Percentiles rank a stretch among this genome's conserved stretches.
These are phyloP conservation scores for Sugiyamaella novakii DNA, from an alignment of 1,139 yeast genomes.

Conservation along the genomic window DNA sequence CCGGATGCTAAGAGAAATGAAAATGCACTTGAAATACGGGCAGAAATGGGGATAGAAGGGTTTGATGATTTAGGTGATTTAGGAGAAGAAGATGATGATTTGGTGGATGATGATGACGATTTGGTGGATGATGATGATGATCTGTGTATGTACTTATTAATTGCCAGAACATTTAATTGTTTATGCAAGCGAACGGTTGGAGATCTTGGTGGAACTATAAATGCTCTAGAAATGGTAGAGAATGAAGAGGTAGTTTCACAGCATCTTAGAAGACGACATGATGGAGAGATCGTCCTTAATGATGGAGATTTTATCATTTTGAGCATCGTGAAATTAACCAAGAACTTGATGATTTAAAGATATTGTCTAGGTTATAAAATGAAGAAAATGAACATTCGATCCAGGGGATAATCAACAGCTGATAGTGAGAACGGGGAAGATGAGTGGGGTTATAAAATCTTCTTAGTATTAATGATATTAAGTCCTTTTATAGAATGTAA, in stretches of 20 bases:
- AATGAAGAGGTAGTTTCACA: no score
- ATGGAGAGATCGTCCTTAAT: neutral
- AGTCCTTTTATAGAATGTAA: neutral
- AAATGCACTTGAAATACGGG: slow-evolving; percentile 26
- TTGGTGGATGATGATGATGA: neutral
- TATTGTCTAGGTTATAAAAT: no score
- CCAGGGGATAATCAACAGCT: no score
- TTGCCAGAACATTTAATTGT: no score
- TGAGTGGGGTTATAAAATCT: neutral
- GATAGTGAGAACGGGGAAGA: neutral
- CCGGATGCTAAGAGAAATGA: slow-evolving; percentile 56
- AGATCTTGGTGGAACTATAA: neutral
- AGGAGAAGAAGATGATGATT: neutral
- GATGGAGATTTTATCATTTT: neutral
- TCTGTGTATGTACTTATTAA: no score
- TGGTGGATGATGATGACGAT: neutral
- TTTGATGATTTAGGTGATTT: neutral
- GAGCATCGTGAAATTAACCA: neutral
- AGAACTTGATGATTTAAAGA: no score
- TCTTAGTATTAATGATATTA: no score
- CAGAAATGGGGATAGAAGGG: slow-evolving; percentile 20
- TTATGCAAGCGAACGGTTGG: neutral
- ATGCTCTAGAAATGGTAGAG: neutral
- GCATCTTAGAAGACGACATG: neutral
- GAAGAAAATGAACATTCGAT: no score